Conservation (phyloP, 352 stramenopile genomes). For the Globisporangium irregulare region DNA sequence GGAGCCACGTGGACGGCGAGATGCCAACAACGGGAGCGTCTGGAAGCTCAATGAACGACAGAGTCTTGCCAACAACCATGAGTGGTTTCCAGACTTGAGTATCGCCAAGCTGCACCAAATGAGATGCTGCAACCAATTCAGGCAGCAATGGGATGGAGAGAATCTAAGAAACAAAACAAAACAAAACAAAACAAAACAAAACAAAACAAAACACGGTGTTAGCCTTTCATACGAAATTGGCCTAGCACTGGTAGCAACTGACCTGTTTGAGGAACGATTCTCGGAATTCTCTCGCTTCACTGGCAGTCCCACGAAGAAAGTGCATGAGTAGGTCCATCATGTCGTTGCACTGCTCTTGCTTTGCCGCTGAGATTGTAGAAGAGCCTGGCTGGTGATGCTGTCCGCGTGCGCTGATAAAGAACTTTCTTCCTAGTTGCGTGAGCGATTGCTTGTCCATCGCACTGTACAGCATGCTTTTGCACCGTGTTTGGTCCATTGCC, state of each 20-base stretch:
- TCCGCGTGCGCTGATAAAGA: constrained; percentile 22
- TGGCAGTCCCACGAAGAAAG: not conserved
- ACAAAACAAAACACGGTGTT: no score
- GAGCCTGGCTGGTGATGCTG: constrained; percentile 17
- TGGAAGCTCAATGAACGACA: constrained; percentile 32
- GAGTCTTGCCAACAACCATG: constrained; percentile 23
- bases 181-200: no score
- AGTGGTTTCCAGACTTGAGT: constrained; percentile 30
- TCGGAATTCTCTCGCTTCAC: not conserved
- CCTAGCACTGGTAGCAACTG: not conserved
- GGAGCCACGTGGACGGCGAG: constrained; percentile 50
- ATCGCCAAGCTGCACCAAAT: constrained; percentile 25
- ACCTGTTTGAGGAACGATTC: constrained; percentile 4
- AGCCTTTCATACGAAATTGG: no score
- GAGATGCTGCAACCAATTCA: constrained; percentile 24
- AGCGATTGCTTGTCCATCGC: constrained; percentile 27
- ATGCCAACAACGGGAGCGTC: constrained; percentile 43
- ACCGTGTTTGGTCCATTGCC: constrained; percentile 10
- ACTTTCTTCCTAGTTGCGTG: constrained; percentile 24
- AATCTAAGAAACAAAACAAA: constrained; percentile 23
- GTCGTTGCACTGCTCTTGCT: not conserved
- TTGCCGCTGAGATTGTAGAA: not conserved
- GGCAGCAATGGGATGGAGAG: constrained; percentile 46
- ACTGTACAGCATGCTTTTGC: constrained; percentile 22
- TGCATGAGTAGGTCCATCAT: constrained; percentile 9